Evolutionary conservation across 352 stramenopile genomes (phyloP), one percentile per base, ranked within the genome.

Genomic region (Phytophthora agathidicida): DNA sequence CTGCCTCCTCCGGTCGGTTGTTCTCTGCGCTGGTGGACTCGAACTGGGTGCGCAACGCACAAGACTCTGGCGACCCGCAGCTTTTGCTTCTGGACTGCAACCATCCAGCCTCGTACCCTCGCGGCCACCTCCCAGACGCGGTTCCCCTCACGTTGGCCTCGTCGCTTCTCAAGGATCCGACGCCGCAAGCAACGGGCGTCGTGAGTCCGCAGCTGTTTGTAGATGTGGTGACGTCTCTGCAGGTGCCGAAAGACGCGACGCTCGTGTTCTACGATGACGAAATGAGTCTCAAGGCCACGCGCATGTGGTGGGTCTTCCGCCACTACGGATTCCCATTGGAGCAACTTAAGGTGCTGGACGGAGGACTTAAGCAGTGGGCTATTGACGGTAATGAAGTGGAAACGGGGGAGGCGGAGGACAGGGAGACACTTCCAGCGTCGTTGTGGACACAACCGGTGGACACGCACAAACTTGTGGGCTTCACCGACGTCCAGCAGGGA

Each of bases 261-360:
- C 50, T 94, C 14, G 82, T 94, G 13, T 89, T 94, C 43, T 94
- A 94, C 60, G 84, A 92, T 55, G 81, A 94, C 36, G 66, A 87
- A 22, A 70, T 83, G 36, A 83, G 81, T 44, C 68, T 92, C 41
- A 80, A 83, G 60, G 68, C 84, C 23, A 86, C 77, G 10, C 76
- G 84, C 16, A 79, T 83, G 51, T 93, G 84, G 84, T 93, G 84
- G 84, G 80, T 93, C 13, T 89, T 89, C 50, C 74, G 68, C 26
- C 79, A 91, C 66, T 93, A 80, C 44, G 84, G 84, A 17, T 87
- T 89, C 47, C 80, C 81, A 3, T 73, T 84, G 38, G 70, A 86
- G 24, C 79, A 90, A 46, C 75, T 93, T 32, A 93, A 93, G 69
- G 70, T 93, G 37, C 68, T 93, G 23, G 67, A 93, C 52, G 84